Percentiles rank a stretch among this genome's conserved stretches.
These are phyloP conservation scores for Uronychia setigera DNA, from an alignment of 73 alveolate species.

Conservation along the genomic window DNA sequence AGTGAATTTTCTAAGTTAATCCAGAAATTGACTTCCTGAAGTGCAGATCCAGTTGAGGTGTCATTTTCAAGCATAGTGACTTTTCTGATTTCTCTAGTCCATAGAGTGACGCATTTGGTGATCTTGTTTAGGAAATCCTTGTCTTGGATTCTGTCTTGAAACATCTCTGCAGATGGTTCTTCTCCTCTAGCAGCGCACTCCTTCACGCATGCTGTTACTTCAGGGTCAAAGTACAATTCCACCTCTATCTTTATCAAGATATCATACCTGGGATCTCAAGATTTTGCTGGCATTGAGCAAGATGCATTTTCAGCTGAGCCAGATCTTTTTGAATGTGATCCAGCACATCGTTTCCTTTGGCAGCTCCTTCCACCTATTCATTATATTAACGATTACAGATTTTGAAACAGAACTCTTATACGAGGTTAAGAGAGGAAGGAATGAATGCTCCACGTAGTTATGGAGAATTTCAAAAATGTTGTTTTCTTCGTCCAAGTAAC, in stretches of 20 bases:
- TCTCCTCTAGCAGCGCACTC: constrained; percentile 54
- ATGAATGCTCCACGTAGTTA: constrained; percentile 76
- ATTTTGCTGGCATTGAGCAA: constrained; percentile 76
- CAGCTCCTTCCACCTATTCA: constrained; percentile 52
- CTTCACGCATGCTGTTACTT: constrained; percentile 48
- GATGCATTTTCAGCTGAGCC: constrained; percentile 71
- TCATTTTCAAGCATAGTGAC: constrained; percentile 76
- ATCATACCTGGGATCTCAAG: constrained; percentile 56
- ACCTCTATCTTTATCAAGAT: constrained; percentile 23
- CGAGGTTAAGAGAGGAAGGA: constrained; percentile 74
- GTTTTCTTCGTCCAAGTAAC: constrained; percentile 72
- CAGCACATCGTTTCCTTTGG: constrained; percentile 47
- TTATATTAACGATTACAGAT: background rate
- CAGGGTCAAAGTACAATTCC: constrained; percentile 64
- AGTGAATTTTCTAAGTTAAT: constrained; percentile 82
- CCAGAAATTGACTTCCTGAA: constrained; percentile 95
- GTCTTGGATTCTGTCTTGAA: constrained; percentile 62
- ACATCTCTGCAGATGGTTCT: constrained; percentile 65
- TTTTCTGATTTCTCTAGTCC: constrained; percentile 88
- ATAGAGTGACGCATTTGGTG: constrained; percentile 76
- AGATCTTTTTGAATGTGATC: constrained; percentile 73
- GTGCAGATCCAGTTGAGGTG: constrained; percentile 85
- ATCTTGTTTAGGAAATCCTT: constrained; percentile 58
- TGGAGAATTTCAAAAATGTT: constrained; percentile 71
- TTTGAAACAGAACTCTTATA: constrained; percentile 42